phyloP scores from a whole-genome alignment of 805 yeast species.

The Blastobotrys terrestris region DNA sequence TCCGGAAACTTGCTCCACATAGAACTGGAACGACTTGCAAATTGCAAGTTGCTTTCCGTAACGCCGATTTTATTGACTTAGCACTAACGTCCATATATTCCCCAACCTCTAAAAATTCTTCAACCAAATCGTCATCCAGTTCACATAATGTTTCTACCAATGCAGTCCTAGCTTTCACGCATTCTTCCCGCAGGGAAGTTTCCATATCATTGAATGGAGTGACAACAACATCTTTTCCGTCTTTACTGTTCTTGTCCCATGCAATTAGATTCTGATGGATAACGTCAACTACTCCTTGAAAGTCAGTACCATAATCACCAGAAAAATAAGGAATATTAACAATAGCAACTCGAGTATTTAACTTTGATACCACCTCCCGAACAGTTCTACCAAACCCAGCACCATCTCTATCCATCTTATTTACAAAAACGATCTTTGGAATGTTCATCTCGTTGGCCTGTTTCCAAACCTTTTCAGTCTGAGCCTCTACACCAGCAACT shows the following conservation, averaged over 20 bases:
- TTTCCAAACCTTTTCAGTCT: conserved; percentile 94
- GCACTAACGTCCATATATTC: conserved; percentile 57
- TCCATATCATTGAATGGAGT: conserved; percentile 32
- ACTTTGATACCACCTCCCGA: conserved; percentile 68
- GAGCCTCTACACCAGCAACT: conserved; percentile 98
- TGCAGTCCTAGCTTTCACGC: conserved; percentile 58
- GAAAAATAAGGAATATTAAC: conserved; percentile 73
- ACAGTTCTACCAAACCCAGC: conserved; percentile 92
- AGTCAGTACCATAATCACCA: conserved; percentile 38
- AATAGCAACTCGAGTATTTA: conserved; percentile 67
- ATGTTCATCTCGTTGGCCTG: conserved; percentile 64
- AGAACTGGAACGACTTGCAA: conserved; percentile 67
- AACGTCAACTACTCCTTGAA: conserved; percentile 73
- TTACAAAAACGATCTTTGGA: conserved; percentile 75
- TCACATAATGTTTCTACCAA: conserved; percentile 81
- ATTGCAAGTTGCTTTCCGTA: conserved; percentile 56
- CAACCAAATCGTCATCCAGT: conserved; percentile 69
- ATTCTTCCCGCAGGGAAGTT: conserved; percentile 41
- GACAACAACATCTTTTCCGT: conserved; percentile 50
- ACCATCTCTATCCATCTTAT: conserved; percentile 95
- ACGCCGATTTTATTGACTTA: conserved; percentile 47
- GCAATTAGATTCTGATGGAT: conserved; percentile 51
- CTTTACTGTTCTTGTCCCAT: conserved; percentile 32
- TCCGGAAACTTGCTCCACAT: conserved; percentile 89
- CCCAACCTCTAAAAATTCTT: conserved; percentile 68